These are phyloP conservation scores for Cichorium intybus DNA, from an alignment of 140 eudicot species.

Conservation along the genomic window DNA sequence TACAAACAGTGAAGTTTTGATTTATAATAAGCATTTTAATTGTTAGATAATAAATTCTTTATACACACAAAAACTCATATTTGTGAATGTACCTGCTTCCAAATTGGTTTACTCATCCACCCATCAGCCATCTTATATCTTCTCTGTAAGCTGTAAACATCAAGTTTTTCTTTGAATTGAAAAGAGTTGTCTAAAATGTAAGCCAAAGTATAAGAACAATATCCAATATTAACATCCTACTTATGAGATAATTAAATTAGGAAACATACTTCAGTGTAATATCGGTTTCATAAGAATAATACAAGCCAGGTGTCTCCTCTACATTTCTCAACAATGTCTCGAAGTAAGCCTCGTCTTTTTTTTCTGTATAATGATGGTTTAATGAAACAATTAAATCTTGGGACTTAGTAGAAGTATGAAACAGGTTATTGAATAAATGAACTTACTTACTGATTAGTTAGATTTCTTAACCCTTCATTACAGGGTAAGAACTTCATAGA, in stretches of 20 bases:
- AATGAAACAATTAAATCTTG: slow-evolving; percentile 10
- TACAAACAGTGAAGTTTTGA: slow-evolving; percentile 19
- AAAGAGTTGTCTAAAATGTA: background rate
- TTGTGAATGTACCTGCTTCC: too few relatives aligned
- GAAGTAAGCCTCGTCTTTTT: slow-evolving; percentile 83
- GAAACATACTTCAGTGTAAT: slow-evolving; percentile 72
- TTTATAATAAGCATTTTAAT: background rate
- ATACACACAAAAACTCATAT: background rate
- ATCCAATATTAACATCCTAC: background rate
- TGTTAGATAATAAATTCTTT: background rate
- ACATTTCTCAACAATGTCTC: slow-evolving; percentile 71
- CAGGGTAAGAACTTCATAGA: slow-evolving; percentile 94
- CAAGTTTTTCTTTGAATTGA: too few relatives aligned
- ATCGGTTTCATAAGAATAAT: slow-evolving; percentile 94
- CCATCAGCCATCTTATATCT: too few relatives aligned
- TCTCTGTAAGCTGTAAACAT: too few relatives aligned
- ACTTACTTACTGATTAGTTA: slow-evolving; percentile 69
- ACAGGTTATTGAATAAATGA: background rate
- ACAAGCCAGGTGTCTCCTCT: slow-evolving; percentile 96
- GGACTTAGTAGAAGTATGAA: slow-evolving; percentile 13
- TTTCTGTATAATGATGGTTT: slow-evolving; percentile 52
- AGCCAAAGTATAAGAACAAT: background rate
- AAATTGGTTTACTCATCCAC: too few relatives aligned
- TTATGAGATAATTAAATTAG: background rate
- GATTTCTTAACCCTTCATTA: too few relatives aligned